Base-by-base conservation (phyloP, 495 filamentous ascomycete species). In the Penicillium atrosanguineum region DNA sequence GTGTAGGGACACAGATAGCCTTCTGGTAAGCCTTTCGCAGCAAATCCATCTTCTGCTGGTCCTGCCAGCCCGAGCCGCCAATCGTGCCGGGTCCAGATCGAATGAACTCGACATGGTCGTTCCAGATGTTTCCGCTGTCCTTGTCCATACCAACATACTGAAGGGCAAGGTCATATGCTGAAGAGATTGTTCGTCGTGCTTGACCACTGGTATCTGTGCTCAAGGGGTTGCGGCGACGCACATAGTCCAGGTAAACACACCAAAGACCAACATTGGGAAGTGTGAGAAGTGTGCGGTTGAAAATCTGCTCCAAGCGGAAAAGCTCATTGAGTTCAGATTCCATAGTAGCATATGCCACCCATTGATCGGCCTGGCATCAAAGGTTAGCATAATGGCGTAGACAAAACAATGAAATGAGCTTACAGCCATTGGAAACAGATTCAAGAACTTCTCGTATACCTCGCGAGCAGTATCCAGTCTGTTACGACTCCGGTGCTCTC, bases 21-120 rank as follows among this genome's bases (percentile, higher is more conserved):
- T 84, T 85, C 60, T 96, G 93, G 65, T 96, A 97, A 4, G 89
- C 87, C 63, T 92, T 95, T 20, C 94, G 84, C 19, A 98, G 73
- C 54, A 85, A 69, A 59, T 98, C 94, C 90, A 95, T 95, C 79
- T 98, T 98, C 62, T 97, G 94, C 67, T 90, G 86, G 63, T 97
- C 94, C 65, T 97, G 90, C 94, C 94, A 98, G 16, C 82, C 84
- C 48, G 79, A 84, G 36, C 94, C 95, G 29, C 92, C 92, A 40
- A 91, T 76, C 38, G 78, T 83, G 11, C 95, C 95, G 8, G 95
- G 94, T 0, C 86, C 88, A 45, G 81, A 86, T 59, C 89, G 89
- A 63, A 97, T 79, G 59, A 98, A 97, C 48, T 91, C 82, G 46
- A 97, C 82, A 61, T 97, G 96, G 39, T 97, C 95, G 43, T 83